Conservation (phyloP, 768 basidiomycete genomes). For the Boletales sp. region DNA sequence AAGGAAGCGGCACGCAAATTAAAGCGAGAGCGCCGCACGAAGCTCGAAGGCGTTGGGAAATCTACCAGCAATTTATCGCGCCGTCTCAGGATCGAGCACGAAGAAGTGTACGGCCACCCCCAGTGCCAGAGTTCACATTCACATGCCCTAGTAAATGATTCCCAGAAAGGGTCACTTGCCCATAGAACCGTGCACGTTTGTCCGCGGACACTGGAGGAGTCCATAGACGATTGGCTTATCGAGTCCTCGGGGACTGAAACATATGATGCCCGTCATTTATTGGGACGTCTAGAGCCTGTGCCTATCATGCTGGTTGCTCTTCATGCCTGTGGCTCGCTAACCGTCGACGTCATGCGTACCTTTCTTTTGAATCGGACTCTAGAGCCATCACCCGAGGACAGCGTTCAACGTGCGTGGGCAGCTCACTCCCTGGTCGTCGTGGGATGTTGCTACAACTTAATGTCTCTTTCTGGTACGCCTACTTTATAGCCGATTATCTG, state of each 20-base stretch:
- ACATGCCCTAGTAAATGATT: neutral
- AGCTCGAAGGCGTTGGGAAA: neutral
- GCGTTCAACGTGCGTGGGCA: slow-evolving; percentile 37
- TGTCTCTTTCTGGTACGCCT: slow-evolving; percentile 46
- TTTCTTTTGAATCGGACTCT: slow-evolving; percentile 34
- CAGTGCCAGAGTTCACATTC: neutral
- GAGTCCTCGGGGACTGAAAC: slow-evolving; percentile 6
- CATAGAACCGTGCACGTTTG: slow-evolving; percentile 58
- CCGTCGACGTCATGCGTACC: slow-evolving; percentile 60
- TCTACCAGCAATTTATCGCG: neutral
- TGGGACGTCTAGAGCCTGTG: slow-evolving; percentile 7
- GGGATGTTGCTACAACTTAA: slow-evolving; percentile 79
- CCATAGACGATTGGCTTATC: slow-evolving; percentile 53
- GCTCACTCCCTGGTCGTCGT: slow-evolving; percentile 57
- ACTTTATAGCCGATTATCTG: neutral
- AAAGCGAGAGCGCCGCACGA: slow-evolving; percentile 9
- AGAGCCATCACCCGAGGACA: slow-evolving; percentile 1
- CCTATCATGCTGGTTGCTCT: slow-evolving; percentile 65
- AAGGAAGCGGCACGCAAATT: slow-evolving; percentile 18
- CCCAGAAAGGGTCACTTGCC: slow-evolving; percentile 38
- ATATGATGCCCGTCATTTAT: neutral
- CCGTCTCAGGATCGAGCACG: neutral
- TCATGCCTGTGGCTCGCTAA: slow-evolving; percentile 75
- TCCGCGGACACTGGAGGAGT: slow-evolving; percentile 40
- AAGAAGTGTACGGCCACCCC: neutral